Percentiles rank a stretch among this genome's conserved stretches.
These are phyloP conservation scores for Colletotrichum neosansevieriae DNA, from an alignment of 2,329 filamentous ascomycete species.

Conservation along the genomic window DNA sequence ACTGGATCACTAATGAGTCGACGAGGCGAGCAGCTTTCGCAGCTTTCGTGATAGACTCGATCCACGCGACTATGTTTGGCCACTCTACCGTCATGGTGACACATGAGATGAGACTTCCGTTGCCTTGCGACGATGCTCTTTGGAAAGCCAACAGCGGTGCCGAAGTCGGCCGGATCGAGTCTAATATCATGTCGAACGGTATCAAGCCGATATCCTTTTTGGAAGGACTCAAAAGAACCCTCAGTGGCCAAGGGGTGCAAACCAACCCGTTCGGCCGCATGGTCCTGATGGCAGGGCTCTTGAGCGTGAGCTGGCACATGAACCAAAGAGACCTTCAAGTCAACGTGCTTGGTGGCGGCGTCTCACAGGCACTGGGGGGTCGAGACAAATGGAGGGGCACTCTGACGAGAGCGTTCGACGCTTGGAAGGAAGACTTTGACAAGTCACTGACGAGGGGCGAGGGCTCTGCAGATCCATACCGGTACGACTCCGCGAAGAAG, in stretches of 20 bases:
- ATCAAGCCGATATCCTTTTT: conserved; percentile 89
- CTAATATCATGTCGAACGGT: conserved; percentile 82
- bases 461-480: conserved; percentile 64
- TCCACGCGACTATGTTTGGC: conserved; percentile 97
- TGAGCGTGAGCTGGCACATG: conserved; percentile 98
- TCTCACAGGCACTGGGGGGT: conserved; percentile 82
- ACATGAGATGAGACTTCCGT: conserved; percentile 89
- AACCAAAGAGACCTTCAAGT: conserved; percentile 95
- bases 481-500: conserved; percentile 68
- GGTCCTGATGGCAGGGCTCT: conserved; percentile 91
- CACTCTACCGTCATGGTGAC: conserved; percentile 98
- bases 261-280: conserved; percentile 95
- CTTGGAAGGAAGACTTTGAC: conserved; percentile 94
- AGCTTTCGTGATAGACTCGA: conserved; percentile 94
- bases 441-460: conserved; percentile 77
- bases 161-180: conserved; percentile 87
- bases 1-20: conserved; percentile 95
- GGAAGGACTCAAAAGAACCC: conserved; percentile 88
- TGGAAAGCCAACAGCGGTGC: conserved; percentile 92
- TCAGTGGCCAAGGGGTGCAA: conserved; percentile 86
- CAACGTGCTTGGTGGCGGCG: conserved; percentile 80
- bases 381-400: conserved; percentile 92
- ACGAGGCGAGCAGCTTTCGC: conserved; percentile 91
- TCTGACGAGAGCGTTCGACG: conserved; percentile 88
- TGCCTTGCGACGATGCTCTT: conserved; percentile 92